Evolutionary conservation across 495 filamentous ascomycete species (phyloP).

Genomic region (Daldinia vernicosa): DNA sequence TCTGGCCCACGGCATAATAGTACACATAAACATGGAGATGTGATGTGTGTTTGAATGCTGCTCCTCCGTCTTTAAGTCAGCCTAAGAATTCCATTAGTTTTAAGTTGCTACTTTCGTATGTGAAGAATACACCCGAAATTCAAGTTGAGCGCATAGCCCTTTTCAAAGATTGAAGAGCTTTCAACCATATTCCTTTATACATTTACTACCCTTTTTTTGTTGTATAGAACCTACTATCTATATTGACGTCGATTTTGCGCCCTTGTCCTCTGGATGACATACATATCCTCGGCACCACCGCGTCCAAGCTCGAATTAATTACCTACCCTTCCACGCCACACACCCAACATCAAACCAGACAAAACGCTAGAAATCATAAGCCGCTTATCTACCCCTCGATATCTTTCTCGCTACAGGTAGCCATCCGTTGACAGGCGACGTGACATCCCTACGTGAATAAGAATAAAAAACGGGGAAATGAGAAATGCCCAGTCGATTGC

Average conservation of each 20-base stretch:
- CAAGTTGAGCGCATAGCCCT: constrained; percentile 15
- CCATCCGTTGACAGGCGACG: background rate
- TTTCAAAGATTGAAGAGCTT: constrained; percentile 18
- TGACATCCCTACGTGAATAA: constrained; percentile 1
- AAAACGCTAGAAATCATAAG: constrained; percentile 15
- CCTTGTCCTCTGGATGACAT: constrained; percentile 22
- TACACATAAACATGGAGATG: constrained; percentile 29
- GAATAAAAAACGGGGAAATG: constrained; percentile 11
- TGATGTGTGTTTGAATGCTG: constrained; percentile 11
- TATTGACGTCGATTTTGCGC: background rate
- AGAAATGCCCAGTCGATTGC: constrained; percentile 55
- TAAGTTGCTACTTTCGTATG: constrained; percentile 12
- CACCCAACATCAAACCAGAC: background rate
- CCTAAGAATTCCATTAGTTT: constrained; percentile 9
- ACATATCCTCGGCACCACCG: constrained; percentile 22
- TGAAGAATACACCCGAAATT: constrained; percentile 5
- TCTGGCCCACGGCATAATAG: constrained; percentile 23
- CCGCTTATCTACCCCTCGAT: background rate
- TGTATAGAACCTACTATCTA: background rate
- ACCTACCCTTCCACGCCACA: background rate
- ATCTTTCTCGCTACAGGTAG: background rate
- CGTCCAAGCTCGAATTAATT: background rate
- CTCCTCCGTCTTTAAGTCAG: constrained; percentile 11
- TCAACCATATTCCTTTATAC: constrained; percentile 2
- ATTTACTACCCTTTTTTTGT: constrained; percentile 4